A percentile compares a stretch with the other conserved stretches of the same genome.
These are phyloP conservation scores for Calonectria fujianensis DNA, from an alignment of 2,329 filamentous ascomycete species.

Conservation along the genomic window DNA sequence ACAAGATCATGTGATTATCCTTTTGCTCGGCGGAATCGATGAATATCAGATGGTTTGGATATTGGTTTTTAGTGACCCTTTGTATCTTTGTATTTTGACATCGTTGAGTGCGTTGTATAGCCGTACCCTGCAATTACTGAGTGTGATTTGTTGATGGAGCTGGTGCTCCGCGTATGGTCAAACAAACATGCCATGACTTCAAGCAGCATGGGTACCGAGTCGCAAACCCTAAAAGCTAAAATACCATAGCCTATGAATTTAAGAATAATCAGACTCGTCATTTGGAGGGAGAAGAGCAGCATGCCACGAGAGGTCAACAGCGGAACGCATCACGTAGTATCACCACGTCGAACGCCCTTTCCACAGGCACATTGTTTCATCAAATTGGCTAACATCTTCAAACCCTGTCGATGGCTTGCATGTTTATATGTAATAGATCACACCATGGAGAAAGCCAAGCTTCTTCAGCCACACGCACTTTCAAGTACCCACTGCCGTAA, in stretches of 20 bases:
- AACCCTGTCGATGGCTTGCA: not conserved
- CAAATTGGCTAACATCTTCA: not conserved
- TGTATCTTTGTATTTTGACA: not conserved
- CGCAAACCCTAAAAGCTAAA: constrained; percentile 13
- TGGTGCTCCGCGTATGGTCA: not conserved
- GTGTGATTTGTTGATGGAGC: not conserved
- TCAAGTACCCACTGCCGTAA: not conserved
- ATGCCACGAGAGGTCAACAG: not conserved
- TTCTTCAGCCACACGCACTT: not conserved
- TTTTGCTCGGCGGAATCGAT: not conserved
- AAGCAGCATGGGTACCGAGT: not conserved
- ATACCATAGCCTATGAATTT: not conserved
- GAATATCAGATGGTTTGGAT: not conserved
- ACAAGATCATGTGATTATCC: not conserved
- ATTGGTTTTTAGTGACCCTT: not conserved
- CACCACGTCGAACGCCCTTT: not conserved
- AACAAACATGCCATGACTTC: not conserved
- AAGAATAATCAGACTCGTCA: not conserved
- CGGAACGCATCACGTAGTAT: not conserved
- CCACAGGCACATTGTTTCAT: not conserved
- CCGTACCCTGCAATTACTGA: not conserved
- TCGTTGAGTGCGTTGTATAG: not conserved
- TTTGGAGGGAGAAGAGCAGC: not conserved
- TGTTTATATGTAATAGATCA: not conserved
- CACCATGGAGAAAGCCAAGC: not conserved